Evolutionary conservation across 371 early-diverging fungal genomes (phyloP).

Genomic region (Mucor circinelloides): DNA sequence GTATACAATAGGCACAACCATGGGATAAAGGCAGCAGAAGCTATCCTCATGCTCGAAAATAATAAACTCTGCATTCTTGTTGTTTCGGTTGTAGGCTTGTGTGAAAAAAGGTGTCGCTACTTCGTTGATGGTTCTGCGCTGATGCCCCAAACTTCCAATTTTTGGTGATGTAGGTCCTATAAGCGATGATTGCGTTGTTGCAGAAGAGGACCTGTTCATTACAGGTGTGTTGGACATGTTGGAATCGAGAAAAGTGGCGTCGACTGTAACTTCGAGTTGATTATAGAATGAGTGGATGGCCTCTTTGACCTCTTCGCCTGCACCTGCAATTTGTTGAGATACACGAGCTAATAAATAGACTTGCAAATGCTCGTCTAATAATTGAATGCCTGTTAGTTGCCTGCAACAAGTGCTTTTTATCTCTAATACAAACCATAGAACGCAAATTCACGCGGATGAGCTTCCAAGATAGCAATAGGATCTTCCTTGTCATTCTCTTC

Average conservation of each 20-base stretch:
- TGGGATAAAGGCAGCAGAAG: constrained; percentile 59
- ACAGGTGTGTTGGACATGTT: constrained; percentile 2
- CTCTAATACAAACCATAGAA: constrained; percentile 32
- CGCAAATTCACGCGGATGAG: constrained; percentile 42
- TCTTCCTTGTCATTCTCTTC: constrained; percentile 11
- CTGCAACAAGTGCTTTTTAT: neutral
- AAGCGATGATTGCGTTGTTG: constrained; percentile 27
- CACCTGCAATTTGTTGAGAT: constrained; percentile 34
- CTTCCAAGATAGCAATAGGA: constrained; percentile 22
- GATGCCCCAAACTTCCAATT: constrained; percentile 4
- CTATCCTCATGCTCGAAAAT: constrained; percentile 50
- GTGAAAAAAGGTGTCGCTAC: constrained; percentile 55
- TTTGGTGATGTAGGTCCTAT: constrained; percentile 39
- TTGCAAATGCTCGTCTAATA: constrained; percentile 44
- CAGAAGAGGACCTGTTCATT: constrained; percentile 20
- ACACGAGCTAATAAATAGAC: constrained; percentile 38
- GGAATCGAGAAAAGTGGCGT: constrained; percentile 55
- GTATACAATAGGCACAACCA: constrained; percentile 61
- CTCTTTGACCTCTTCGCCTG: constrained; percentile 34
- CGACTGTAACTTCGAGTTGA: constrained; percentile 62
- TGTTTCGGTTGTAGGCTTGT: constrained; percentile 55
- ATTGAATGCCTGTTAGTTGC: neutral
- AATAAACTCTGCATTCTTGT: constrained; percentile 50
- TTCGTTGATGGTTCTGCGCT: constrained; percentile 18
- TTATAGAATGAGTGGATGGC: constrained; percentile 46